A percentile compares a stretch with the other conserved stretches of the same genome.
phyloP scores from a whole-genome alignment of 1,284 basidiomycete species.

The Cryptococcus sp. region DNA sequence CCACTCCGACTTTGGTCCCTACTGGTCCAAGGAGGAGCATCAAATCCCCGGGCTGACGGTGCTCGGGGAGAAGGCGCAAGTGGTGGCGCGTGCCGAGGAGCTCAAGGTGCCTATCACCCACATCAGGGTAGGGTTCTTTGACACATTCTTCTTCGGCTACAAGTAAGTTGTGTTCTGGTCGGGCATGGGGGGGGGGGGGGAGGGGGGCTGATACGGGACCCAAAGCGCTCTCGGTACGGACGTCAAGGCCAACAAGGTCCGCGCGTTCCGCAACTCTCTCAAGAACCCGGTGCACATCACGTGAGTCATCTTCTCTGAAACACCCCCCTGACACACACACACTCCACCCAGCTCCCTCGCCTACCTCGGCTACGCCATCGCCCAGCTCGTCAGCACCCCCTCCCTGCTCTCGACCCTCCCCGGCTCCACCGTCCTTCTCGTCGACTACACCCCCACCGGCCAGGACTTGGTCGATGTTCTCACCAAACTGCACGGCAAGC shows the following conservation, averaged over 20 bases:
- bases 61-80: slow-evolving; percentile 10
- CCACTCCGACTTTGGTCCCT: slow-evolving; percentile 20
- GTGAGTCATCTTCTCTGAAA: slow-evolving; percentile 10
- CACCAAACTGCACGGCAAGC: slow-evolving; percentile 7
- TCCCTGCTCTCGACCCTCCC: background rate
- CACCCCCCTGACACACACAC: no score
- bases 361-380: slow-evolving; percentile 11
- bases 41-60: background rate
- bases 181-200: no score
- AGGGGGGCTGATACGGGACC: background rate
- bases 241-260: slow-evolving; percentile 6
- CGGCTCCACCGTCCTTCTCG: background rate
- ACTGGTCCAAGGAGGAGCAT: slow-evolving; percentile 17
- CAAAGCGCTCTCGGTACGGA: slow-evolving; percentile 7
- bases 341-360: slow-evolving; percentile 1
- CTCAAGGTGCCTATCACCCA: slow-evolving; percentile 11
- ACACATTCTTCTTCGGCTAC: slow-evolving; percentile 8
- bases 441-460: slow-evolving; percentile 9
- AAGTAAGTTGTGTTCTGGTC: slow-evolving; percentile 3
- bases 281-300: slow-evolving; percentile 7
- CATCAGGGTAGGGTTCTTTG: slow-evolving; percentile 13
- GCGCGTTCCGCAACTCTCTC: slow-evolving; percentile 6
- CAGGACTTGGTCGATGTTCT: slow-evolving; percentile 5
- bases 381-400: slow-evolving; percentile 6
- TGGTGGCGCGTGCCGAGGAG: slow-evolving; percentile 10